A percentile compares a stretch with the other conserved stretches of the same genome.
Conservation (phyloP, 495 filamentous ascomycete species). For the Daldinia concentrica region DNA sequence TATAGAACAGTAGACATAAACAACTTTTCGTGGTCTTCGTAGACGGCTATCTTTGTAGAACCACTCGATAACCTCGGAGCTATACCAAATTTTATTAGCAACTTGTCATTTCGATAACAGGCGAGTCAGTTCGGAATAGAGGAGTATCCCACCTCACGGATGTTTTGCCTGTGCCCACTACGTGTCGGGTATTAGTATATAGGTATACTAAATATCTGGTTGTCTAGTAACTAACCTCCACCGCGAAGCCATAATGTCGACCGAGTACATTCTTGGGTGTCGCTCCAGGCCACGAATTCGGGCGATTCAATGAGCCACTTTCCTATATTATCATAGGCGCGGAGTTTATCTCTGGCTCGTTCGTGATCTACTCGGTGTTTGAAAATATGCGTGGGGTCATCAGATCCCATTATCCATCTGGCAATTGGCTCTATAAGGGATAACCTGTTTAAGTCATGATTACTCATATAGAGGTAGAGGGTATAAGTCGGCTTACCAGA, state of each 20-base stretch:
- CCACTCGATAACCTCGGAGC: not conserved
- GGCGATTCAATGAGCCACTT: constrained; percentile 8
- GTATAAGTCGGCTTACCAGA: not conserved
- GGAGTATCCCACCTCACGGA: not conserved
- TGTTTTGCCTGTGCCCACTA: constrained; percentile 1
- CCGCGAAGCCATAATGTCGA: not conserved
- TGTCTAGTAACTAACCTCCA: not conserved
- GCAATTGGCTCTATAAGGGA: not conserved
- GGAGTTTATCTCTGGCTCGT: constrained; percentile 3
- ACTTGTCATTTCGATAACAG: not conserved
- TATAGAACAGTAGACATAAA: not conserved
- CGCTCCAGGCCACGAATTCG: not conserved
- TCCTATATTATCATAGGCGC: not conserved
- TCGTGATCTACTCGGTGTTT: not conserved
- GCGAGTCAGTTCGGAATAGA: not conserved
- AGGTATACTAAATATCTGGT: not conserved
- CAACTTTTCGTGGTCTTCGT: not conserved
- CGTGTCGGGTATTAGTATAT: not conserved
- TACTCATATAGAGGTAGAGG: not conserved
- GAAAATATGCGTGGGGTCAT: not conserved
- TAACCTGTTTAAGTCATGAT: not conserved
- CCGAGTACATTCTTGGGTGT: not conserved
- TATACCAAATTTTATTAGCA: not conserved
- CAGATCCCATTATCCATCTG: not conserved
- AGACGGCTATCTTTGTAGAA: not conserved